Conservation (phyloP, 805 yeast species). For the Teunomyces aglyptinius region DNA sequence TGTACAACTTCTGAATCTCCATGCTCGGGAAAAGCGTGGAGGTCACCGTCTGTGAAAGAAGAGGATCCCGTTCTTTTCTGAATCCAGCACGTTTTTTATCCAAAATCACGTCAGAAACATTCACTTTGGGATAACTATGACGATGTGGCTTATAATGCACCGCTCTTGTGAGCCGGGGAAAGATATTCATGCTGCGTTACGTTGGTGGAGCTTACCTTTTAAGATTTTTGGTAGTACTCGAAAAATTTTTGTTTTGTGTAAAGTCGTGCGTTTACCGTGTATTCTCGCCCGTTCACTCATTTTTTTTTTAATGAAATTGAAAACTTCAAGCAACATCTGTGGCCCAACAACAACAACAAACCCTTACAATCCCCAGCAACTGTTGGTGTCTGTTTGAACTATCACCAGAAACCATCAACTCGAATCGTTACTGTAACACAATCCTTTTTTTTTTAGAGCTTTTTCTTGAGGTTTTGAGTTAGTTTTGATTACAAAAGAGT, state of each 20-base stretch:
- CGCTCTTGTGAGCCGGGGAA: slow-evolving; percentile 13
- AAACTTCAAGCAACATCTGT: neutral
- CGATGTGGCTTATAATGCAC: slow-evolving; percentile 32
- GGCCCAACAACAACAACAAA: neutral
- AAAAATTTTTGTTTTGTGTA: slow-evolving; percentile 3
- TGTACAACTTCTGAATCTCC: slow-evolving; percentile 33
- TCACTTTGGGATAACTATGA: slow-evolving; percentile 38
- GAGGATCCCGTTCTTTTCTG: slow-evolving; percentile 37
- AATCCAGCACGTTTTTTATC: slow-evolving; percentile 39
- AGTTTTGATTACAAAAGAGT: slow-evolving; percentile 3
- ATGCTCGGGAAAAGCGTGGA: slow-evolving; percentile 40
- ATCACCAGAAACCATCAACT: too few species aligned
- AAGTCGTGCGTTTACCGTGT: neutral
- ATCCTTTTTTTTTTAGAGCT: neutral
- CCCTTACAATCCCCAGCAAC: too few species aligned
- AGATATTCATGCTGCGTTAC: too few species aligned
- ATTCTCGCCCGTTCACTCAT: neutral
- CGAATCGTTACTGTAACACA: too few species aligned
- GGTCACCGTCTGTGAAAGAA: slow-evolving; percentile 38
- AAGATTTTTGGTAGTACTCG: neutral
- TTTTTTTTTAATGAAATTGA: neutral
- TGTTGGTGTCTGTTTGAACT: too few species aligned
- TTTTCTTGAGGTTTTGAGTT: neutral
- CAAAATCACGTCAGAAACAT: slow-evolving; percentile 36
- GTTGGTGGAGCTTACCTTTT: too few species aligned